phyloP scores from a whole-genome alignment of 1,139 yeast species.

The Yamadazyma kanchanaburiensis region DNA sequence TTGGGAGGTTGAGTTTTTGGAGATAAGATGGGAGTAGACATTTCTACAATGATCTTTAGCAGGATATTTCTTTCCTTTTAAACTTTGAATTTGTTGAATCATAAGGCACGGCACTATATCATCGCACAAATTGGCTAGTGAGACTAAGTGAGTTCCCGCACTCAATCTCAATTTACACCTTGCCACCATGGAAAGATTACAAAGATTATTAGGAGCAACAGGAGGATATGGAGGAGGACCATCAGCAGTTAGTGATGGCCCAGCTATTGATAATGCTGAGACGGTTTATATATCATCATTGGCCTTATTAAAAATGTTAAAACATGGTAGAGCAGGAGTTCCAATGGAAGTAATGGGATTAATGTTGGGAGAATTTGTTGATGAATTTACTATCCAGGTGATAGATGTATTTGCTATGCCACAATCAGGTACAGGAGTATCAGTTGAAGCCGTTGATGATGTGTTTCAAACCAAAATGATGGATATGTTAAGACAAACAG shows the following conservation, averaged over 20 bases:
- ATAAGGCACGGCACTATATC: no score
- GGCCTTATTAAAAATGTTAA: constrained; percentile 93
- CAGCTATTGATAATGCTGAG: constrained; percentile 91
- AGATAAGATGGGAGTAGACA: constrained; percentile 44
- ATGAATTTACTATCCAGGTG: constrained; percentile 95
- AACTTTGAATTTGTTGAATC: constrained; percentile 12
- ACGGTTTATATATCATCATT: constrained; percentile 94
- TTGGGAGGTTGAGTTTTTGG: constrained; percentile 15
- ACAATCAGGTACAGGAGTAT: constrained; percentile 96
- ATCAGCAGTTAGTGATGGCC: constrained; percentile 57
- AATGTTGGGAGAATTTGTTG: constrained; percentile 98
- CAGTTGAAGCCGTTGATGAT: constrained; percentile 98
- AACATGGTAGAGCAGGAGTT: constrained; percentile 98
- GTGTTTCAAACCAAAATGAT: constrained; percentile 99
- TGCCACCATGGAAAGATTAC: constrained; percentile 65
- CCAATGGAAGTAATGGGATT: constrained; percentile 99
- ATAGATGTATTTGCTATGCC: constrained; percentile 99
- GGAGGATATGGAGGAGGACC: constrained; percentile 57
- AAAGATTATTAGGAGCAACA: constrained; percentile 63
- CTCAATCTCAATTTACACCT: constrained; percentile 2
- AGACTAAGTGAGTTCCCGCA: no score
- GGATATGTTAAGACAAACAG: constrained; percentile 99
- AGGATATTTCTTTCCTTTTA: constrained; percentile 57
- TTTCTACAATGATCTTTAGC: constrained; percentile 65
- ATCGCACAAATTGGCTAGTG: no score